These are phyloP conservation scores for Alternaria metachromatica DNA, from an alignment of 2,329 filamentous ascomycete species.

Conservation along the genomic window DNA sequence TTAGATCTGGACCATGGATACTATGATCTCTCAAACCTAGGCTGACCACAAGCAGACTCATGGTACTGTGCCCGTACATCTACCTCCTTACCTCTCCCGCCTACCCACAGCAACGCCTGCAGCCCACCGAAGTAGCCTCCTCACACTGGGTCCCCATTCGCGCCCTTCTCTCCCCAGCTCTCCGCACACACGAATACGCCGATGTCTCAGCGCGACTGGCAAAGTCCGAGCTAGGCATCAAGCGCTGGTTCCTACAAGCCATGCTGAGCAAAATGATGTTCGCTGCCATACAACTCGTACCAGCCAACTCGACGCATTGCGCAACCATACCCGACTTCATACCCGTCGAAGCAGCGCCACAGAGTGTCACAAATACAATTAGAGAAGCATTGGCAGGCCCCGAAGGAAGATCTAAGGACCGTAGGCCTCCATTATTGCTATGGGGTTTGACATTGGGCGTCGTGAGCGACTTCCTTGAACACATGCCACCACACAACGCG, in stretches of 20 bases:
- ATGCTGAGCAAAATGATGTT: conserved; percentile 72
- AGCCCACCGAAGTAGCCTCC: conserved; percentile 71
- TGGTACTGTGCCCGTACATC: conserved; percentile 73
- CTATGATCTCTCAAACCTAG: background rate
- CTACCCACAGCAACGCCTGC: conserved; percentile 65
- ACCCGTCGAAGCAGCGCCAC: conserved; percentile 25
- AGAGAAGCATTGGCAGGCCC: conserved; percentile 25
- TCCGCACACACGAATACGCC: conserved; percentile 68
- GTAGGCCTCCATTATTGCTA: conserved; percentile 62
- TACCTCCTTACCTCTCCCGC: conserved; percentile 66
- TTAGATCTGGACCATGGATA: background rate
- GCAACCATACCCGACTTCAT: conserved; percentile 61
- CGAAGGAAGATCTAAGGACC: conserved; percentile 40
- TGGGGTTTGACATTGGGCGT: conserved; percentile 75
- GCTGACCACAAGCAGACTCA: conserved; percentile 56
- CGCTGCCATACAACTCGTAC: conserved; percentile 67
- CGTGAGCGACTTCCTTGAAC: conserved; percentile 70
- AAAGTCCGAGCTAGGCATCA: conserved; percentile 61
- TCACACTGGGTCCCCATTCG: conserved; percentile 73
- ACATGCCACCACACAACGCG: conserved; percentile 68
- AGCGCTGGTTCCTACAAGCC: conserved; percentile 61
- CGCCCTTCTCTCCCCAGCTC: conserved; percentile 64
- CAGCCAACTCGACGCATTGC: conserved; percentile 67
- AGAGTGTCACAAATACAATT: conserved; percentile 15
- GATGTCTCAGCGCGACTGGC: conserved; percentile 69